Evolutionary conservation across 2,329 filamentous ascomycete species (phyloP).

Genomic region (Penicillium sp.): DNA sequence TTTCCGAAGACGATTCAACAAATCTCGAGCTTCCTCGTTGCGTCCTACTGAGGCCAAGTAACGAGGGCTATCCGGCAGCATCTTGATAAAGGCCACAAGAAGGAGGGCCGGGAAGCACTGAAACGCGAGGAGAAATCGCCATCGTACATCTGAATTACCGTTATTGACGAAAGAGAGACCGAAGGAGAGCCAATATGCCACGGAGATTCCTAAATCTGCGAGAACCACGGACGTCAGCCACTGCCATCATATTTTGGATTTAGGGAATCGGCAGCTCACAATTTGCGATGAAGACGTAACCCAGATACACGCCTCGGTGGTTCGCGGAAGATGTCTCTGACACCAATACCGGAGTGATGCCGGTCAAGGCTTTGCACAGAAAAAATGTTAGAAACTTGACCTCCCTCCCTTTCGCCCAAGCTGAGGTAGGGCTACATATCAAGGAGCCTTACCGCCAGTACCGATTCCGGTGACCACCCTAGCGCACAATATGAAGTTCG

Average conservation of each 20-base stretch:
- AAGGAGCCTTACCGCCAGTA: constrained; percentile 42
- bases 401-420: background rate
- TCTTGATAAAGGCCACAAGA: constrained; percentile 29
- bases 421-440: constrained; percentile 9
- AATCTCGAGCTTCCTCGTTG: constrained; percentile 48
- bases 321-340: constrained; percentile 48
- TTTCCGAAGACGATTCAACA: constrained; percentile 41
- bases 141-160: constrained; percentile 34
- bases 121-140: constrained; percentile 36
- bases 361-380: constrained; percentile 40
- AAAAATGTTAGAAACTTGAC: constrained; percentile 11
- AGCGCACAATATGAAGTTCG: constrained; percentile 50
- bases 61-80: constrained; percentile 34
- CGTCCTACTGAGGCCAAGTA: constrained; percentile 35
- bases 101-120: constrained; percentile 34
- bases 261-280: constrained; percentile 26
- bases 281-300: constrained; percentile 53
- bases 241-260: background rate
- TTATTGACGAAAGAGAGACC: constrained; percentile 35
- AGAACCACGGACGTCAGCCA: constrained; percentile 1
- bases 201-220: constrained; percentile 48
- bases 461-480: constrained; percentile 52
- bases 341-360: constrained; percentile 50
- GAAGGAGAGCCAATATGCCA: constrained; percentile 39
- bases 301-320: constrained; percentile 48